A percentile compares a stretch with the other conserved stretches of the same genome.
phyloP scores from a whole-genome alignment of 2,329 filamentous ascomycete genomes.

The Ciborinia camelliae region DNA sequence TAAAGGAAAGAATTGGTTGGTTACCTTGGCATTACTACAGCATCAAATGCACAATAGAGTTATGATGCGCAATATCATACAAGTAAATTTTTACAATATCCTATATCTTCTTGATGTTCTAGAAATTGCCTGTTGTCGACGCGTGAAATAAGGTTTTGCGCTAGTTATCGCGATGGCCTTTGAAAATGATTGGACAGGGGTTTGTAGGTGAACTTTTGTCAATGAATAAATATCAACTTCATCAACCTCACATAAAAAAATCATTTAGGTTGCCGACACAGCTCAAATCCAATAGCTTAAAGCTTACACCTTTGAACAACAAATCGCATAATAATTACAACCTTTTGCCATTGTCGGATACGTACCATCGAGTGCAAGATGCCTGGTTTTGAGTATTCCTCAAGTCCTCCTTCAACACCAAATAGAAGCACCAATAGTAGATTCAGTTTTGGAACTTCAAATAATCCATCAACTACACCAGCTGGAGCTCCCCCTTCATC shows the following conservation, averaged over 20 bases:
- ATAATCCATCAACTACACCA: constrained; percentile 53
- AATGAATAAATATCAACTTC: too few relatives aligned
- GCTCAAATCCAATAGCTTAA: constrained; percentile 1
- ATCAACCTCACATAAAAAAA: not conserved
- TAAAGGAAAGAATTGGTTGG: not conserved
- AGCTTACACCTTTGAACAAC: not conserved
- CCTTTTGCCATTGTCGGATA: not conserved
- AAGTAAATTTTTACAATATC: not conserved
- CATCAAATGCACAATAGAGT: constrained; percentile 24
- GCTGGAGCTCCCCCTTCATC: constrained; percentile 53
- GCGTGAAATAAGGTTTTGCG: constrained; percentile 17
- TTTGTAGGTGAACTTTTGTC: constrained; percentile 9
- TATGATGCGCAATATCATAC: constrained; percentile 6
- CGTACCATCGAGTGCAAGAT: constrained; percentile 21
- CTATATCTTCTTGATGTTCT: not conserved
- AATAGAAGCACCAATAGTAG: constrained; percentile 32
- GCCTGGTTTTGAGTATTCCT: constrained; percentile 33
- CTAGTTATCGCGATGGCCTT: constrained; percentile 18
- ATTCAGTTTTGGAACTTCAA: constrained; percentile 34
- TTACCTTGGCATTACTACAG: constrained; percentile 38
- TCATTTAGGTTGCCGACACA: not conserved
- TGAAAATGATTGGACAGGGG: constrained; percentile 19
- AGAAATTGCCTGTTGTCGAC: constrained; percentile 15
- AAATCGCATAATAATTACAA: not conserved
- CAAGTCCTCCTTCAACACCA: constrained; percentile 39